Evolutionary conservation across 2,329 filamentous ascomycete species (phyloP).

Genomic region (Colletotrichum sp.): DNA sequence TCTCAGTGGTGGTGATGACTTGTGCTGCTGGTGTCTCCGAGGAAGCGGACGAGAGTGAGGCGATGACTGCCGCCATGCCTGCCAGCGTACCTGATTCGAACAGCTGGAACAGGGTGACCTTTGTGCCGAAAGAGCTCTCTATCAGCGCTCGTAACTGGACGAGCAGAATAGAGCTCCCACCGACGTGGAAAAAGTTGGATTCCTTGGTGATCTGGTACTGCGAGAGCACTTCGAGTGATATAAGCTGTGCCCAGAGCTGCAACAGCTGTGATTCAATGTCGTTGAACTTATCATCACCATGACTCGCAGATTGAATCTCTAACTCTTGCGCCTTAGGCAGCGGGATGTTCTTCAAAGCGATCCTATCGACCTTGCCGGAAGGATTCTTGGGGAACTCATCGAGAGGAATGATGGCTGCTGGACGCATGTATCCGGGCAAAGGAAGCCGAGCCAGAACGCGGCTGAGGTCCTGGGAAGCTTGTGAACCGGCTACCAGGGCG

Average conservation of each 20-base stretch:
- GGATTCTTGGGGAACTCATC: conserved; percentile 32
- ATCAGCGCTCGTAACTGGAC: conserved; percentile 36
- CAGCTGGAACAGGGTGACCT: conserved; percentile 33
- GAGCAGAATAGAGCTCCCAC: conserved; percentile 40
- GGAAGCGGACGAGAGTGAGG: not conserved
- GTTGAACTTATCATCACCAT: not conserved
- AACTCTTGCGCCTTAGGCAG: conserved; percentile 16
- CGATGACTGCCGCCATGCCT: conserved; percentile 32
- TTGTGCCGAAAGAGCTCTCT: conserved; percentile 27
- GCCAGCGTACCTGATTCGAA: conserved; percentile 37
- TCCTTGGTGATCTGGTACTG: not conserved
- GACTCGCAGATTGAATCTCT: not conserved
- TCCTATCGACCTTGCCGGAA: conserved; percentile 36
- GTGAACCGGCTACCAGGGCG: not conserved
- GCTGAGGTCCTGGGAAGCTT: not conserved
- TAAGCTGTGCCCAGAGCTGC: not conserved
- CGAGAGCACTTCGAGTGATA: not conserved
- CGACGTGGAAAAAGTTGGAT: conserved; percentile 40
- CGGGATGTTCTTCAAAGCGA: conserved; percentile 26
- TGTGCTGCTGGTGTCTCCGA: not conserved
- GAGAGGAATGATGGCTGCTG: conserved; percentile 28
- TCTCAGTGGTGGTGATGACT: not conserved
- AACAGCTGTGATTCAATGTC: not conserved
- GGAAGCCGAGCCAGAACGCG: not conserved
- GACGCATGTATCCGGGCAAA: conserved; percentile 35